These are phyloP conservation scores for Podospora bellae-mahoneyi DNA, from an alignment of 495 filamentous ascomycete genomes.

Conservation along the genomic window DNA sequence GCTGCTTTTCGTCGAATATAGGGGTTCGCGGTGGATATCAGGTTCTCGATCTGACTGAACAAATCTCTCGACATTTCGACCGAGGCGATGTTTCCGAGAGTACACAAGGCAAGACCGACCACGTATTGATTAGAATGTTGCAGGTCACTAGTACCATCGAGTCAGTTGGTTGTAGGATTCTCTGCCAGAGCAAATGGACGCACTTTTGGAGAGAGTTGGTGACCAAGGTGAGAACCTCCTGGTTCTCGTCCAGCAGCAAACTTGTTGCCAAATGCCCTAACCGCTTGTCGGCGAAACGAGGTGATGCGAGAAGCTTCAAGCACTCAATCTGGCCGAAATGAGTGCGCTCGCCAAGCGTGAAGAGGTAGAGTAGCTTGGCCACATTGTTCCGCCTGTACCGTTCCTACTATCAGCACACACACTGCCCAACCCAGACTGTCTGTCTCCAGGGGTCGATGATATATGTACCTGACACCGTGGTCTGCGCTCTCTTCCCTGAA, in stretches of 20 bases:
- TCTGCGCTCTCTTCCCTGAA: conserved; percentile 96
- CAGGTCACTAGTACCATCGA: conserved; percentile 69
- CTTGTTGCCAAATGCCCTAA: conserved; percentile 95
- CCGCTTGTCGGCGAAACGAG: conserved; percentile 96
- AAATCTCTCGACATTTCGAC: conserved; percentile 98
- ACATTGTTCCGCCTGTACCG: conserved; percentile 88
- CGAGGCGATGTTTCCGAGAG: conserved; percentile 94
- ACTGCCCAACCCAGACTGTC: not conserved
- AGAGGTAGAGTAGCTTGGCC: conserved; percentile 94
- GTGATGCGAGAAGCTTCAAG: conserved; percentile 92
- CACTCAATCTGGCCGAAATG: conserved; percentile 99
- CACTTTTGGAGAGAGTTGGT: conserved; percentile 98
- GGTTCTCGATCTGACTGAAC: conserved; percentile 87
- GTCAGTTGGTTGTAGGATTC: conserved; percentile 24
- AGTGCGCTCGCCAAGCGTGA: conserved; percentile 95
- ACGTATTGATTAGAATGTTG: conserved; percentile 98
- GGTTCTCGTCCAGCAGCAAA: conserved; percentile 94
- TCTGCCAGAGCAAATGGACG: conserved; percentile 15
- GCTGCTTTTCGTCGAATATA: conserved; percentile 97
- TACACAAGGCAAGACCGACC: conserved; percentile 91
- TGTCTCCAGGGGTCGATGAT: not conserved
- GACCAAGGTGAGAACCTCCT: conserved; percentile 93
- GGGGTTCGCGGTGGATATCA: conserved; percentile 88
- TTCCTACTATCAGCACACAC: conserved; percentile 20
- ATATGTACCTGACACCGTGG: conserved; percentile 73